Percentiles rank a stretch among this genome's conserved stretches.
Conservation (phyloP, 306 rosid genomes). For the Cucurbita moschata region DNA sequence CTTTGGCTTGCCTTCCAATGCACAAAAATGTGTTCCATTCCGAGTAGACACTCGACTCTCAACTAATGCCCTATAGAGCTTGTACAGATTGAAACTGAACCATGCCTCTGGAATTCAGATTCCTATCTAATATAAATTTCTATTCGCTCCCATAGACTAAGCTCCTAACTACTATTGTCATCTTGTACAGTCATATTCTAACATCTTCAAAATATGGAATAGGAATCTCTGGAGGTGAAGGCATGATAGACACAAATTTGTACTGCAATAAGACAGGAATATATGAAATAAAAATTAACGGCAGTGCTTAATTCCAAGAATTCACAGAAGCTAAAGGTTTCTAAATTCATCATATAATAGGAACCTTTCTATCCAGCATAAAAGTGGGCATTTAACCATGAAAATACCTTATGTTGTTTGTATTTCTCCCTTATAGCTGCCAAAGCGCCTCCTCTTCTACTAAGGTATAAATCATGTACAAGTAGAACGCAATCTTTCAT, state of each 20-base stretch:
- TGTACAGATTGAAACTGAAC: background rate
- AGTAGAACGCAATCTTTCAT: conserved; percentile 49
- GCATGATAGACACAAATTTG: conserved; percentile 49
- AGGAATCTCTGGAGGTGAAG: conserved; percentile 67
- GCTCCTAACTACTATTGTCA: background rate
- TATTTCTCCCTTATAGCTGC: conserved; percentile 65
- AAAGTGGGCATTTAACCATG: background rate
- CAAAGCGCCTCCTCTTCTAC: conserved; percentile 56
- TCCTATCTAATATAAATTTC: conserved; percentile 5
- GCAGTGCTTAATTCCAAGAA: background rate
- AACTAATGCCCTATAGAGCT: background rate
- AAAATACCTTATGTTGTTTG: conserved; percentile 65
- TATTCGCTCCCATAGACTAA: background rate
- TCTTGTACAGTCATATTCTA: conserved; percentile 2
- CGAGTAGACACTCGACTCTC: background rate
- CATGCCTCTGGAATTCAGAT: background rate
- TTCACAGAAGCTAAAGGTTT: background rate
- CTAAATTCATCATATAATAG: background rate
- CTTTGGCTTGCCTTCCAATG: conserved; percentile 3
- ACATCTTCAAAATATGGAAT: conserved; percentile 35
- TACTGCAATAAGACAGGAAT: conserved; percentile 28
- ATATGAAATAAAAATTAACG: background rate
- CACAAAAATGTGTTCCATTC: conserved; percentile 8
- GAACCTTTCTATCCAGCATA: background rate
- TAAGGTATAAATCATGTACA: conserved; percentile 59